These are phyloP conservation scores for Veloporphyrellus conicus DNA, from an alignment of 1,284 basidiomycete species.

Conservation along the genomic window DNA sequence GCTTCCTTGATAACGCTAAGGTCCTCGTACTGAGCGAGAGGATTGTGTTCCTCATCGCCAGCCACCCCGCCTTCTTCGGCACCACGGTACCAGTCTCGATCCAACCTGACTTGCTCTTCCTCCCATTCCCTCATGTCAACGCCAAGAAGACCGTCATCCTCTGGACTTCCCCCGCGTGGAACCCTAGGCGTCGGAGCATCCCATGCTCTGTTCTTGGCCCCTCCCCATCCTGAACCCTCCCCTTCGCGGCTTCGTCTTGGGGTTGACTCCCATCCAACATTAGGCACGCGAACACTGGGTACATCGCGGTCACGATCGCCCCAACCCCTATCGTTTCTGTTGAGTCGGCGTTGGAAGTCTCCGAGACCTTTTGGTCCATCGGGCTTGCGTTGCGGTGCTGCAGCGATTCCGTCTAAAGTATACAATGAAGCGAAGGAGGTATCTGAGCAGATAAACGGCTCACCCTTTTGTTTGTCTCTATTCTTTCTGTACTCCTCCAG, in stretches of 20 bases:
- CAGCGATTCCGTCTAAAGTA: constrained; percentile 27
- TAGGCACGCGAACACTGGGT: constrained; percentile 83
- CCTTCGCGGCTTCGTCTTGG: constrained; percentile 57
- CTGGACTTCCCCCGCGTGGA: constrained; percentile 58
- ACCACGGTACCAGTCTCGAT: constrained; percentile 91
- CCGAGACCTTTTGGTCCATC: constrained; percentile 31
- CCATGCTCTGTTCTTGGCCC: constrained; percentile 64
- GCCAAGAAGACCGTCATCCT: constrained; percentile 55
- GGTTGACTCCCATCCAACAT: constrained; percentile 87
- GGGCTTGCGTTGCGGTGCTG: constrained; percentile 20
- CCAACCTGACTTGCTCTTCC: constrained; percentile 84
- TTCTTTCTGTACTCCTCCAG: constrained; percentile 74
- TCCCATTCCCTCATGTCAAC: constrained; percentile 86
- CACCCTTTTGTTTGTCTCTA: constrained; percentile 65
- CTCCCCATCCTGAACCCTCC: constrained; percentile 52
- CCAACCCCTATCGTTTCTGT: constrained; percentile 36
- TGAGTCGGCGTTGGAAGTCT: constrained; percentile 37
- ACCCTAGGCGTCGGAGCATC: constrained; percentile 82
- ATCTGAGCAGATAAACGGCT: neutral
- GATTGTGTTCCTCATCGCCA: constrained; percentile 89
- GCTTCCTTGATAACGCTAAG: constrained; percentile 67
- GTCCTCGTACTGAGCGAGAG: constrained; percentile 88
- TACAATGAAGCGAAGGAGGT: neutral
- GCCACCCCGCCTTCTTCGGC: constrained; percentile 83
- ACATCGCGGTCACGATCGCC: constrained; percentile 65